Evolutionary conservation across 2,329 filamentous ascomycete species (phyloP).

Genomic region (Macrophomina tecta): DNA sequence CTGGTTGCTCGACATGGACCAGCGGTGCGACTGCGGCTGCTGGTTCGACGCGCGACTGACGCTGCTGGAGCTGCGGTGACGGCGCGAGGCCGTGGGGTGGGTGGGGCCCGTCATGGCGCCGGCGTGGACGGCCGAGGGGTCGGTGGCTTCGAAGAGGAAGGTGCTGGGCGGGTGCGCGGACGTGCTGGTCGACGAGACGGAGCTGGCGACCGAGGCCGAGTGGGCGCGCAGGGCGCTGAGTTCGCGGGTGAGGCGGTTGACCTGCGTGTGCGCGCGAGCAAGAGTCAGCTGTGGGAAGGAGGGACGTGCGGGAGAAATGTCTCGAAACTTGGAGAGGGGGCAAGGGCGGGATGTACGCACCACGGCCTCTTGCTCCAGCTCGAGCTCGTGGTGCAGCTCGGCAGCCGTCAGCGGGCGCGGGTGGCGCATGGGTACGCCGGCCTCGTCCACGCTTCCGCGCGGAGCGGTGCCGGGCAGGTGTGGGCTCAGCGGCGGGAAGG

Average conservation of each 20-base stretch:
- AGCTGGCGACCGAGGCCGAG: constrained; percentile 66
- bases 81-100: constrained; percentile 60
- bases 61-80: constrained; percentile 63
- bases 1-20: constrained; percentile 40
- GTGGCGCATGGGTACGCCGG: constrained; percentile 77
- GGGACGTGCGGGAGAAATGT: neutral
- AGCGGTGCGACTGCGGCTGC: constrained; percentile 35
- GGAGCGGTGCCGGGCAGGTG: constrained; percentile 35
- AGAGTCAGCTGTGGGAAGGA: neutral
- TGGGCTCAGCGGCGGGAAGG: constrained; percentile 47
- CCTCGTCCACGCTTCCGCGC: constrained; percentile 31
- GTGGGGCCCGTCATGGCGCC: constrained; percentile 53
- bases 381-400: constrained; percentile 85
- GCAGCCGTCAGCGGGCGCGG: constrained; percentile 86
- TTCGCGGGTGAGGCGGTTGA: constrained; percentile 91
- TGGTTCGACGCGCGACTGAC: constrained; percentile 39
- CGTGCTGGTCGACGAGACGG: constrained; percentile 59
- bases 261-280: constrained; percentile 56
- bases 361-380: constrained; percentile 94
- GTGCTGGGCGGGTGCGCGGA: constrained; percentile 40
- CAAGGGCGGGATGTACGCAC: constrained; percentile 56
- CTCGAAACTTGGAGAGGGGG: neutral
- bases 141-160: constrained; percentile 52
- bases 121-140: constrained; percentile 50
- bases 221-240: constrained; percentile 79